phyloP scores from a whole-genome alignment of 2,329 filamentous ascomycete genomes.

The Arthrobotrys pseudoclavata region DNA sequence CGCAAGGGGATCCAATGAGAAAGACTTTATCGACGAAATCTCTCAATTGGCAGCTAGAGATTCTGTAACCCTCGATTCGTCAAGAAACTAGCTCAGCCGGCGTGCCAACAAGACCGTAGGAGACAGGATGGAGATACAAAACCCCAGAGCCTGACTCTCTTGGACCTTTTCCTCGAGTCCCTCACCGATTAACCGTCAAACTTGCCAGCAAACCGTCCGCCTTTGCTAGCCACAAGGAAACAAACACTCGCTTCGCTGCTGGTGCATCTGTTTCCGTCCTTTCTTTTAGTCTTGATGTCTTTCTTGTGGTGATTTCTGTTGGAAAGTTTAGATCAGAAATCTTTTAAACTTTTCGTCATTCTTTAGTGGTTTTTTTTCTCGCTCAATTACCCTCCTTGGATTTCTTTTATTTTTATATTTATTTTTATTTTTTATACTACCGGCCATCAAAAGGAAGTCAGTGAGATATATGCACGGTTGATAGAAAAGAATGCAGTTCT shows the following conservation, averaged over 20 bases:
- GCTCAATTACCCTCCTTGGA: constrained; percentile 43
- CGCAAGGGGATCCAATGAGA: constrained; percentile 49
- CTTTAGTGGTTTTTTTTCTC: constrained; percentile 39
- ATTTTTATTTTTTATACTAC: constrained; percentile 11
- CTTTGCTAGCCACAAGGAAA: constrained; percentile 35
- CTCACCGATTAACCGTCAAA: constrained; percentile 24
- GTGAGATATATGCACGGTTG: constrained; percentile 27
- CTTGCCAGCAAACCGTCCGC: constrained; percentile 42
- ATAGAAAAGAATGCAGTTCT: constrained; percentile 54
- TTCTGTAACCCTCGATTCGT: constrained; percentile 36
- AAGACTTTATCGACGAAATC: constrained; percentile 42
- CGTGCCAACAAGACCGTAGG: constrained; percentile 30
- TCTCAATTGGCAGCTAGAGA: constrained; percentile 54
- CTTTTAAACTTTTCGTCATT: constrained; percentile 39
- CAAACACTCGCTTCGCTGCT: constrained; percentile 42
- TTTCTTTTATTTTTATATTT: constrained; percentile 26
- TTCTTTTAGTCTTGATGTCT: constrained; percentile 46
- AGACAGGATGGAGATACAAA: constrained; percentile 49
- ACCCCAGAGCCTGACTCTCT: constrained; percentile 37
- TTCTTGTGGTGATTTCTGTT: constrained; percentile 25
- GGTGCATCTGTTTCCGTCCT: constrained; percentile 59
- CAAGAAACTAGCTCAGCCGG: constrained; percentile 36
- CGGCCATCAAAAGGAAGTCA: constrained; percentile 27
- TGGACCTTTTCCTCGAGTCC: neutral
- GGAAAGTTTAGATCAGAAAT: constrained; percentile 12